Evolutionary conservation across 2,329 filamentous ascomycete species (phyloP).

Genomic region (Pyrenochaeta sp.): DNA sequence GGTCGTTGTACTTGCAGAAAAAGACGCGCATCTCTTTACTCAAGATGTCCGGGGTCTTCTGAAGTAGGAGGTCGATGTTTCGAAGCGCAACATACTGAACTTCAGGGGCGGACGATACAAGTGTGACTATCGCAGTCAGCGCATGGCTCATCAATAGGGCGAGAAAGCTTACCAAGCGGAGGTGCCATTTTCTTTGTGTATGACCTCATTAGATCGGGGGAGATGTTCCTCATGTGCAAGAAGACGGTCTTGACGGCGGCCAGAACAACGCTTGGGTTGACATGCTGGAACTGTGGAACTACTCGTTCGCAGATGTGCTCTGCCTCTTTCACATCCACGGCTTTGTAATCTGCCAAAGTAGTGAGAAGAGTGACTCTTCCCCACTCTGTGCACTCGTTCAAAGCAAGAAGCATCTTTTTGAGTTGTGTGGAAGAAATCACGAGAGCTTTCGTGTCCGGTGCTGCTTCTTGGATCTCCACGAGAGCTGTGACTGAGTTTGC

Average conservation of each 20-base stretch:
- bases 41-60: slow-evolving; percentile 94
- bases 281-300: slow-evolving; percentile 95
- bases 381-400: slow-evolving; percentile 99
- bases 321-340: slow-evolving; percentile 89
- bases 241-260: slow-evolving; percentile 99
- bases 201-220: slow-evolving; percentile 77
- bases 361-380: slow-evolving; percentile 92
- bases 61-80: slow-evolving; percentile 94
- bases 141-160: slow-evolving; percentile 9
- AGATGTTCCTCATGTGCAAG: slow-evolving; percentile 88
- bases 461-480: slow-evolving; percentile 87
- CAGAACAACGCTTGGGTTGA: slow-evolving; percentile 94
- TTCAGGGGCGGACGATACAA: slow-evolving; percentile 93
- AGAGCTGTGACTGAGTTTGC: slow-evolving; percentile 96
- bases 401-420: slow-evolving; percentile 94
- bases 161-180: slow-evolving; percentile 74
- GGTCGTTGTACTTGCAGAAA: slow-evolving; percentile 99
- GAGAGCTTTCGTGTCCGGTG: slow-evolving; percentile 88
- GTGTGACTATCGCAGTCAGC: slow-evolving; percentile 70
- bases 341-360: slow-evolving; percentile 86
- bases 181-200: slow-evolving; percentile 99
- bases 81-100: slow-evolving; percentile 96
- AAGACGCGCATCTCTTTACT: slow-evolving; percentile 98
- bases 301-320: slow-evolving; percentile 98
- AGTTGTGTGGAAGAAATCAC: slow-evolving; percentile 81